Evolutionary conservation across 768 basidiomycete genomes (phyloP).

Genomic region (Russula lepida): DNA sequence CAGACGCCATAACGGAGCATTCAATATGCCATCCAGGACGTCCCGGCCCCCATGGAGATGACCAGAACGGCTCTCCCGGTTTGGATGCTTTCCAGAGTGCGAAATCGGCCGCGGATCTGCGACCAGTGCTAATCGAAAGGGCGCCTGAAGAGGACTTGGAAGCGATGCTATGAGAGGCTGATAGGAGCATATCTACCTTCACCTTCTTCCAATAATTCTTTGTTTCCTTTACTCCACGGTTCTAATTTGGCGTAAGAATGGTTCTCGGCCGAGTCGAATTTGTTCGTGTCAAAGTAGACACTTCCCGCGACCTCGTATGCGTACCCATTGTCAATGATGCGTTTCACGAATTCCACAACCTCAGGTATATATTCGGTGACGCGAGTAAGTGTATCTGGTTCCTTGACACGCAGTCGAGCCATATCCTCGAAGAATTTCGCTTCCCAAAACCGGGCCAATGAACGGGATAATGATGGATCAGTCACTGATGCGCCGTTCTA

Average conservation of each 20-base stretch:
- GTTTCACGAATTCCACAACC: conserved; percentile 81
- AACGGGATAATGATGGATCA: conserved; percentile 78
- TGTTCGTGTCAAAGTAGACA: conserved; percentile 84
- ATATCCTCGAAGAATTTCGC: conserved; percentile 86
- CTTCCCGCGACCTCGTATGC: conserved; percentile 70
- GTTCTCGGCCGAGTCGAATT: conserved; percentile 65
- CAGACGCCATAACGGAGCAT: conserved; percentile 96
- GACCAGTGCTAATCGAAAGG: conserved; percentile 47
- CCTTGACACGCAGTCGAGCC: conserved; percentile 75
- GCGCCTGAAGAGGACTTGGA: conserved; percentile 36
- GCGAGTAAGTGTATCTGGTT: conserved; percentile 85
- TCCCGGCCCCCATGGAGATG: conserved; percentile 92
- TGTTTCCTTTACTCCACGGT: conserved; percentile 93
- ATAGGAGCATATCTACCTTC: conserved; percentile 50
- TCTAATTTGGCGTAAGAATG: conserved; percentile 93
- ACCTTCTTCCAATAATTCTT: conserved; percentile 80
- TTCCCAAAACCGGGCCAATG: conserved; percentile 85
- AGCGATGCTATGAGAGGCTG: background rate
- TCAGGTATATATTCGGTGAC: conserved; percentile 98
- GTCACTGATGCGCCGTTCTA: conserved; percentile 75
- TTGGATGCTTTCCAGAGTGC: conserved; percentile 97
- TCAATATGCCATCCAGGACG: conserved; percentile 99
- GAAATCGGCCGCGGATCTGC: conserved; percentile 85
- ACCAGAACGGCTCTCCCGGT: conserved; percentile 94
- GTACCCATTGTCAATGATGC: conserved; percentile 80